These are phyloP conservation scores for Colletotrichum echinochloae DNA, from an alignment of 2,329 filamentous ascomycete genomes.

Conservation along the genomic window DNA sequence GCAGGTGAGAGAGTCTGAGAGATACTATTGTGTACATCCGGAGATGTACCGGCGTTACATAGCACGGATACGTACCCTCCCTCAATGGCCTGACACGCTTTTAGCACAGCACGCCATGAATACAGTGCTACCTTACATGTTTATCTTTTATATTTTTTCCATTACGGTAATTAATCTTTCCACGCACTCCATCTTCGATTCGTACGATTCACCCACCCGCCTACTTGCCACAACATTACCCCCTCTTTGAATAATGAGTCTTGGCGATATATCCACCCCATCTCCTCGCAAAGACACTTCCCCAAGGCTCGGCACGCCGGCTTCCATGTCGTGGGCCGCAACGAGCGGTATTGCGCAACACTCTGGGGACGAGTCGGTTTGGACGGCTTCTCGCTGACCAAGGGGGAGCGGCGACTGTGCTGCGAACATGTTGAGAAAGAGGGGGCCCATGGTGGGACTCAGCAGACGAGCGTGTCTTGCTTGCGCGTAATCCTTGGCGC, in stretches of 20 bases:
- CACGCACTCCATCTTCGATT: neutral
- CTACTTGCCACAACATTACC: neutral
- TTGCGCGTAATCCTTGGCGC: constrained; percentile 40
- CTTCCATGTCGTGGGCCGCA: constrained; percentile 36
- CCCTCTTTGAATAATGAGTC: constrained; percentile 1
- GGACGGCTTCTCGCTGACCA: constrained; percentile 31
- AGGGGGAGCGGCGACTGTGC: constrained; percentile 20
- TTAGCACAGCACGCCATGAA: neutral
- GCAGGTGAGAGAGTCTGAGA: neutral
- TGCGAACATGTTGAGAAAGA: constrained; percentile 21
- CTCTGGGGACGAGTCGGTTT: constrained; percentile 37
- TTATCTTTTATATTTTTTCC: neutral
- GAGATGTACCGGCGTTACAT: neutral
- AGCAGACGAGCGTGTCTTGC: constrained; percentile 30
- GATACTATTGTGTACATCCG: neutral
- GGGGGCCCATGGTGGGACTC: neutral
- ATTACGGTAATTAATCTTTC: no score
- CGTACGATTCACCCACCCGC: neutral
- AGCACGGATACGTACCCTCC: constrained; percentile 6
- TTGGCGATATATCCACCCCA: constrained; percentile 20
- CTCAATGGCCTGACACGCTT: constrained; percentile 17
- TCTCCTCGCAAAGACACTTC: neutral
- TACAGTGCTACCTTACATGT: neutral
- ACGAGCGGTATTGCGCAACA: constrained; percentile 38
- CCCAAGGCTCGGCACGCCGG: constrained; percentile 28